Evolutionary conservation across 2,329 filamentous ascomycete genomes (phyloP).

Genomic region (Aureobasidium leucospermi): DNA sequence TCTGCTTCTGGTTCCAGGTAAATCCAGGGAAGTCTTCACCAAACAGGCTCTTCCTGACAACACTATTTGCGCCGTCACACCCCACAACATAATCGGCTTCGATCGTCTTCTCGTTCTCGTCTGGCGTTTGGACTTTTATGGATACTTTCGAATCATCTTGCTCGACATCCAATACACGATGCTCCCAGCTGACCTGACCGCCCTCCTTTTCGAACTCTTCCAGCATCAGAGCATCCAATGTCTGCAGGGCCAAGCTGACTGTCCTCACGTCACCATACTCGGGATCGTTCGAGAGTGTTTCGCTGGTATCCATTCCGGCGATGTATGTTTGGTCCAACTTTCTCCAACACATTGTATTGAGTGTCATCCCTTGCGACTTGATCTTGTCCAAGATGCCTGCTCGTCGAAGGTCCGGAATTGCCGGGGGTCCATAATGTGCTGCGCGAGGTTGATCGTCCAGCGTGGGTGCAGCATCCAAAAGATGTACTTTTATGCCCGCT

Average conservation of each 20-base stretch:
- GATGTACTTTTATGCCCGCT: slow-evolving; percentile 26
- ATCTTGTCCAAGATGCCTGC: slow-evolving; percentile 32
- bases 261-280: slow-evolving; percentile 12
- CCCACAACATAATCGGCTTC: slow-evolving; percentile 20
- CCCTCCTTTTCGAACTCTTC: slow-evolving; percentile 17
- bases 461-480: slow-evolving; percentile 26
- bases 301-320: slow-evolving; percentile 22
- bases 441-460: slow-evolving; percentile 32
- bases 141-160: slow-evolving; percentile 23
- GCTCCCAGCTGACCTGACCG: slow-evolving; percentile 22
- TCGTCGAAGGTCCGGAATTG: slow-evolving; percentile 32
- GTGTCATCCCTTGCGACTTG: slow-evolving; percentile 18
- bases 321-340: slow-evolving; percentile 22
- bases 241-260: slow-evolving; percentile 22
- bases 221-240: slow-evolving; percentile 22
- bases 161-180: slow-evolving; percentile 21
- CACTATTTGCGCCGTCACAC: slow-evolving; percentile 20
- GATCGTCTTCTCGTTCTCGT: slow-evolving; percentile 16
- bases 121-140: slow-evolving; percentile 21
- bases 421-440: slow-evolving; percentile 36
- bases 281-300: slow-evolving; percentile 20
- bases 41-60: slow-evolving; percentile 19
- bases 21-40: slow-evolving; percentile 22
- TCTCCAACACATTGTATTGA: slow-evolving; percentile 24
- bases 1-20: slow-evolving; percentile 17